These are phyloP conservation scores for Pseudocercospora eumusae DNA, from an alignment of 2,329 filamentous ascomycete genomes.

Conservation along the genomic window DNA sequence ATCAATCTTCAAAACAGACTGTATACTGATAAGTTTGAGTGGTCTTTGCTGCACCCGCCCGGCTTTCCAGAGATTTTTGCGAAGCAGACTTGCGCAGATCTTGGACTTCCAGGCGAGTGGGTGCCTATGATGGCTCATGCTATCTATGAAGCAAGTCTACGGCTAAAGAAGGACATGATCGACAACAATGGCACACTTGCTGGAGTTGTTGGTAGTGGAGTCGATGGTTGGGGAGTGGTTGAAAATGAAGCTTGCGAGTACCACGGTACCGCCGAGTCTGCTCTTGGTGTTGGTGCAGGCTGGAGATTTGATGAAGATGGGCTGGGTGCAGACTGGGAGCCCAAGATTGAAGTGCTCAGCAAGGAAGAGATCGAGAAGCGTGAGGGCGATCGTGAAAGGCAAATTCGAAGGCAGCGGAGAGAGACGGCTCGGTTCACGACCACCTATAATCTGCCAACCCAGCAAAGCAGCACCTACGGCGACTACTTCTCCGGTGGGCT, in stretches of 20 bases:
- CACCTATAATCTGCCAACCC: constrained; percentile 48
- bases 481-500: constrained; percentile 60
- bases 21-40: constrained; percentile 97
- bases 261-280: constrained; percentile 41
- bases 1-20: constrained; percentile 89
- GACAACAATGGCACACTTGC: constrained; percentile 66
- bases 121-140: constrained; percentile 90
- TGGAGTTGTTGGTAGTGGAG: constrained; percentile 73
- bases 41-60: constrained; percentile 88
- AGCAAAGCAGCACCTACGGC: constrained; percentile 40
- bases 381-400: constrained; percentile 88
- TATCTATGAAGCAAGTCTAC: constrained; percentile 91
- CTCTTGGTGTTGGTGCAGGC: constrained; percentile 70
- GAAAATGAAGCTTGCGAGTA: constrained; percentile 82
- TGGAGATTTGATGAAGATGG: constrained; percentile 96
- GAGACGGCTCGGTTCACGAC: constrained; percentile 80
- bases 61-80: constrained; percentile 92
- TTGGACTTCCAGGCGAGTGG: constrained; percentile 90
- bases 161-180: constrained; percentile 93
- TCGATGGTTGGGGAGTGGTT: constrained; percentile 70
- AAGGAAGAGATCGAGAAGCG: constrained; percentile 98
- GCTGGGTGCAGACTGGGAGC: constrained; percentile 61
- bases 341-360: constrained; percentile 62
- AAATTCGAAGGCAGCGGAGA: constrained; percentile 79
- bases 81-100: constrained; percentile 85